These are phyloP conservation scores for Jamesozyma piceae DNA, from an alignment of 805 yeast genomes.

Conservation along the genomic window DNA sequence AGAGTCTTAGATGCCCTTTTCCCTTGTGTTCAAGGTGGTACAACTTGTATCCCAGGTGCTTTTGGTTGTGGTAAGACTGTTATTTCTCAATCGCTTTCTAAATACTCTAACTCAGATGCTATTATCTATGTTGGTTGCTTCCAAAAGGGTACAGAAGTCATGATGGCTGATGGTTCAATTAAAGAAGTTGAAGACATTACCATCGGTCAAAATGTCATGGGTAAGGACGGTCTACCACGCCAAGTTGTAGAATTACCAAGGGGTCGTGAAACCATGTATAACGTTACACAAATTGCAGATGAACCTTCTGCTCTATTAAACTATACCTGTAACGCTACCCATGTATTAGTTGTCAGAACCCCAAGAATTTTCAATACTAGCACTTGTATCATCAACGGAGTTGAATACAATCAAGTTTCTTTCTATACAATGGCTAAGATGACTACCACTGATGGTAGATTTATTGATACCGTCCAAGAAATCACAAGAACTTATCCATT, in stretches of 20 bases:
- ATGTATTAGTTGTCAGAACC: conserved; percentile 32
- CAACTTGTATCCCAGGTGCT: conserved; percentile 99
- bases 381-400: neutral
- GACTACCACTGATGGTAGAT: neutral
- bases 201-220: conserved; percentile 37
- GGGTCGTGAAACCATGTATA: conserved; percentile 37
- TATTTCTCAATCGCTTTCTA: conserved; percentile 93
- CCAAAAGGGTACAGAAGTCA: conserved; percentile 34
- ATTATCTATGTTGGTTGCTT: conserved; percentile 83
- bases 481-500: neutral
- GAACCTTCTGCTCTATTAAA: conserved; percentile 4
- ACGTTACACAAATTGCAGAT: conserved; percentile 24
- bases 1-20: conserved; percentile 95
- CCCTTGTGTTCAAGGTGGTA: conserved; percentile 99
- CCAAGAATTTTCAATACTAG: conserved; percentile 5
- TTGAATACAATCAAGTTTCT: neutral
- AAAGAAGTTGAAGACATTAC: conserved; percentile 30
- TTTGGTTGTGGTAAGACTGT: conserved; percentile 99
- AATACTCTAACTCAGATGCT: conserved; percentile 93
- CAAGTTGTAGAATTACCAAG: conserved; percentile 38
- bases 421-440: neutral
- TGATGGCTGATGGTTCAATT: conserved; percentile 37
- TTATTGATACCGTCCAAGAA: neutral
- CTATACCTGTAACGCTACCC: conserved; percentile 31
- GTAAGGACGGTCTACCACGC: conserved; percentile 37